Evolutionary conservation across 768 basidiomycete genomes (phyloP), one percentile per base, ranked within the genome.

Genomic region (Boletus huronensis): DNA sequence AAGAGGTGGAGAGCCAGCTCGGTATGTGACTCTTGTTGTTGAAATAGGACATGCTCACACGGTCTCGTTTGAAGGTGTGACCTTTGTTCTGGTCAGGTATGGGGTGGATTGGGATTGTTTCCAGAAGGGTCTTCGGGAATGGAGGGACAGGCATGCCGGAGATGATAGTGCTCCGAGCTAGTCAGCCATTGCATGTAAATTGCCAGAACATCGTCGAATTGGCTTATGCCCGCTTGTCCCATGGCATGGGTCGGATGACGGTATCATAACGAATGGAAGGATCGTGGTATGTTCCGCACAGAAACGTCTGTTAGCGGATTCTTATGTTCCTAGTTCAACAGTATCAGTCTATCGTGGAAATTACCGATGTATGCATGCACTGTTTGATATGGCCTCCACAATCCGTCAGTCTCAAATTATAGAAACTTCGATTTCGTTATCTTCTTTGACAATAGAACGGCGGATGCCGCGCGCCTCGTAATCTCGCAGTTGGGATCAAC

Each of bases 1-100:
- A 73, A 34, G 85, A 88, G 0, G 85, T 72, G 10, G 65, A 70
- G 32, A 65, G 81, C 64, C 69, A 75, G 32, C 73, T 86, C 3
- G 85, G 85, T 81, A 50, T 11, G 36, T 46, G 14, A 17, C 44
- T 43, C 14, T 54, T 53, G 3, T 41, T 29, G 41, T 29, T 29
- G 43, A 5, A 2, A 40, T 32, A 26, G 25, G n/a, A 16, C 8
- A 38, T 45, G 3, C 55, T 51, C 21, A 55, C 36, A 10, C 3
- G 16, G n/a, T 17, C n/a, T 23, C n/a, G 5, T 49, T 35, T 17
- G 5, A 55, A 84, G 91, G 93, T 3, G 90, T 95, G 3, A 92
- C 89, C 0, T 93, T 96, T 71, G 75, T 81, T 51, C 80, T 88
- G n/a, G 87, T 90, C 5, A 70, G 73, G 3, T 68, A 75, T 21